These are phyloP conservation scores for Lindgomyces ingoldianus DNA, from an alignment of 495 filamentous ascomycete species.

Conservation along the genomic window DNA sequence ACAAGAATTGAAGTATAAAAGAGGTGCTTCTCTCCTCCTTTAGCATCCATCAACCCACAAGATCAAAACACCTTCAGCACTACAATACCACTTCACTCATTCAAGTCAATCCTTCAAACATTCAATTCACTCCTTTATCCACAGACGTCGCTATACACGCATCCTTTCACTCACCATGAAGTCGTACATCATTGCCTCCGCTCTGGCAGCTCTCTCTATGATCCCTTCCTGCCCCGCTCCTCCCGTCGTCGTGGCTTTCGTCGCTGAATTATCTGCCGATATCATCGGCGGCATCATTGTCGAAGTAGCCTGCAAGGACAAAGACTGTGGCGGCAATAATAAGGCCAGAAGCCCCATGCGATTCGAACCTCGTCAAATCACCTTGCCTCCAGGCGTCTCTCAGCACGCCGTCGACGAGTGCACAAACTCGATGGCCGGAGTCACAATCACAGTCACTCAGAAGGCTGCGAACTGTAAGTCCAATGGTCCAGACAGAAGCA, in stretches of 20 bases:
- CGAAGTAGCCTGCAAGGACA: background rate
- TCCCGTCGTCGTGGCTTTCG: background rate
- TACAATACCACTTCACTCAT: slow-evolving; percentile 6
- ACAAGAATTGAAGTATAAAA: background rate
- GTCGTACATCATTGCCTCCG: background rate
- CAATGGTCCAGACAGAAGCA: background rate
- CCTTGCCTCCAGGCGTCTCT: slow-evolving; percentile 5
- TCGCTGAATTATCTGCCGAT: background rate
- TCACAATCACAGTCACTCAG: background rate
- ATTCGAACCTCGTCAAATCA: background rate
- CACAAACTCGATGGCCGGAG: background rate
- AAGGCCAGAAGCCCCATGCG: background rate
- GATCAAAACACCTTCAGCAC: background rate
- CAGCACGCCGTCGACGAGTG: slow-evolving; percentile 7
- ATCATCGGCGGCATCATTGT: background rate
- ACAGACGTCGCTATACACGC: background rate
- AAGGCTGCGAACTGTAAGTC: slow-evolving; percentile 3
- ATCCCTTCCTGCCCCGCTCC: slow-evolving; percentile 12
- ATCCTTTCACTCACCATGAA: slow-evolving; percentile 2
- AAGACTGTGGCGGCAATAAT: background rate
- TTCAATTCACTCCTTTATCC: background rate
- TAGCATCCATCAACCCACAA: background rate
- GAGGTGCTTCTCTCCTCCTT: background rate
- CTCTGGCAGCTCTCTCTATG: slow-evolving; percentile 1
- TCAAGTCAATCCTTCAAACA: background rate